Evolutionary conservation across 1,284 basidiomycete species (phyloP).

Genomic region (Anthracocystis walkeri): DNA sequence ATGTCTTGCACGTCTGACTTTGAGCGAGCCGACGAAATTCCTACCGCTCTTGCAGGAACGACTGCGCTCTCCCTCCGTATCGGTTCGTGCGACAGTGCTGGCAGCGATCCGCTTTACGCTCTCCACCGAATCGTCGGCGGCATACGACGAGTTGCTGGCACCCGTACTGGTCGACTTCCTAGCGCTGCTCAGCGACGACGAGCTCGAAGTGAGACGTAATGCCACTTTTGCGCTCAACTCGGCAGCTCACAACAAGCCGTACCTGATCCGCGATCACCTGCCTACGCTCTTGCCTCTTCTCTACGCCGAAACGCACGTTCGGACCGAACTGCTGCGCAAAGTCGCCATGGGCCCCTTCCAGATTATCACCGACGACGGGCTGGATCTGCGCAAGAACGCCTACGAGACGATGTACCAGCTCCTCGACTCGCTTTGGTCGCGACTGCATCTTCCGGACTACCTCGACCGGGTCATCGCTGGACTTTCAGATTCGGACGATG

Average conservation of each 20-base stretch:
- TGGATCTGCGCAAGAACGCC: slow-evolving; percentile 87
- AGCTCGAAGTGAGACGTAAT: slow-evolving; percentile 71
- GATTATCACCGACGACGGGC: slow-evolving; percentile 90
- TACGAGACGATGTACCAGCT: slow-evolving; percentile 98
- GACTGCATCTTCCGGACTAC: slow-evolving; percentile 87
- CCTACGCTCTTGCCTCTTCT: slow-evolving; percentile 81
- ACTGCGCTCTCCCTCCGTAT: slow-evolving; percentile 72
- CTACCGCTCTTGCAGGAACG: slow-evolving; percentile 76
- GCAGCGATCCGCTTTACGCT: slow-evolving; percentile 96
- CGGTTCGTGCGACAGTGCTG: slow-evolving; percentile 83
- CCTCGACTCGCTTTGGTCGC: slow-evolving; percentile 87
- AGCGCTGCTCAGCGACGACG: slow-evolving; percentile 83
- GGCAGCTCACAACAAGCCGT: slow-evolving; percentile 91
- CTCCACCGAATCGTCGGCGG: slow-evolving; percentile 79
- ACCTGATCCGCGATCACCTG: slow-evolving; percentile 88
- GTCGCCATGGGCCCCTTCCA: slow-evolving; percentile 99
- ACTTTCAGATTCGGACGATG: slow-evolving; percentile 85
- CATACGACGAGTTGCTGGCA: slow-evolving; percentile 88
- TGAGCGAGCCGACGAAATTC: slow-evolving; percentile 87
- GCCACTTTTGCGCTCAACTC: slow-evolving; percentile 84
- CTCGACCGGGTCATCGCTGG: slow-evolving; percentile 84
- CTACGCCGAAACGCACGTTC: slow-evolving; percentile 86
- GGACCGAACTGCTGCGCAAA: slow-evolving; percentile 72
- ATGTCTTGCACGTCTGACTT: slow-evolving; percentile 93
- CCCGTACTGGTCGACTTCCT: slow-evolving; percentile 90